Evolutionary conservation across 345 rosid species (phyloP).

Genomic region (Moringa oleifera): DNA sequence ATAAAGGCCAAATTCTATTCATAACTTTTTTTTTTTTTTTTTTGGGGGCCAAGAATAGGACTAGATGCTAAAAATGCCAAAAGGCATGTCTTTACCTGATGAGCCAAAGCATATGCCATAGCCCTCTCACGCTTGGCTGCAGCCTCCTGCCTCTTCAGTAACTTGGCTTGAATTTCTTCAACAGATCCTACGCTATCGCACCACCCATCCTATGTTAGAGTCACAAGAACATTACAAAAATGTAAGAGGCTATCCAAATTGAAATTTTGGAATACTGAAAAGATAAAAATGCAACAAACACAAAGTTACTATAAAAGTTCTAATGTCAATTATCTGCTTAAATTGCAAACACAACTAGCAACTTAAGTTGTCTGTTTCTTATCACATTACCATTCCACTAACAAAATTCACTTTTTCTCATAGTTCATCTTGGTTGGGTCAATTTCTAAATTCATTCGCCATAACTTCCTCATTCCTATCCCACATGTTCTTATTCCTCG

Average conservation of each 20-base stretch:
- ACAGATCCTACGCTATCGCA: slow-evolving; percentile 96
- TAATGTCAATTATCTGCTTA: too few species aligned
- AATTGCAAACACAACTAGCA: not conserved
- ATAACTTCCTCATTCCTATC: not conserved
- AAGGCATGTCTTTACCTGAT: slow-evolving; percentile 53
- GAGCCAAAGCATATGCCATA: slow-evolving; percentile 97
- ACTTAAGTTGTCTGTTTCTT: not conserved
- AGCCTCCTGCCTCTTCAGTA: slow-evolving; percentile 94
- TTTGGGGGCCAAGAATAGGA: not conserved
- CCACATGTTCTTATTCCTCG: not conserved
- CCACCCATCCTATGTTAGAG: slow-evolving; percentile 80
- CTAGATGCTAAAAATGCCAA: not conserved
- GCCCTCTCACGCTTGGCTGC: slow-evolving; percentile 99
- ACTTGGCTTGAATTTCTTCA: slow-evolving; percentile 86
- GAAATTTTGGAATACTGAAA: not conserved
- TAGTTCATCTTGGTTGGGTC: not conserved
- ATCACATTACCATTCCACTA: not conserved
- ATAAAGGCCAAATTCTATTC: too few species aligned
- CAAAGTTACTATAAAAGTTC: not conserved
- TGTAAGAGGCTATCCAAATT: not conserved
- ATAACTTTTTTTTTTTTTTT: too few species aligned
- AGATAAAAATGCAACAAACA: not conserved
- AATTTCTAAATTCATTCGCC: not conserved
- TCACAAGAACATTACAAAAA: slow-evolving; percentile 8
- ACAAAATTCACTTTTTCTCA: not conserved